phyloP scores from a whole-genome alignment of 179 eudicot species.

The Beta lomatogona region DNA sequence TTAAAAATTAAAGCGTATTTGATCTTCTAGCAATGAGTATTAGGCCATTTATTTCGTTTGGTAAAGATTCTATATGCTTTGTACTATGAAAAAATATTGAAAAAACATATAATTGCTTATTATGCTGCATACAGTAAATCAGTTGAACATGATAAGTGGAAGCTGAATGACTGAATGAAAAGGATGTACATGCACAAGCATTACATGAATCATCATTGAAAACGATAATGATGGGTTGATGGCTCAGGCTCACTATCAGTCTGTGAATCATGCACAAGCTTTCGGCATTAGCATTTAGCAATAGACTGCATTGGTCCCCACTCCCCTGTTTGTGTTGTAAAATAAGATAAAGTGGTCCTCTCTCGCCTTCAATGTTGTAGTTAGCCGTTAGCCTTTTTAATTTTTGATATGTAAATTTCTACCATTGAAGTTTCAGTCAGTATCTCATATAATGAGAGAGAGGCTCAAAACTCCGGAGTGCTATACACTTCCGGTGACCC shows the following conservation, averaged over 20 bases:
- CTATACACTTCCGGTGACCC: too few relatives aligned
- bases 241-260: neutral
- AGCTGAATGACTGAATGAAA: neutral
- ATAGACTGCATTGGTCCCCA: constrained; percentile 4
- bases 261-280: neutral
- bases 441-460: neutral
- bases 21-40: neutral
- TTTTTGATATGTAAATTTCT: too few relatives aligned
- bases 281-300: too few relatives aligned
- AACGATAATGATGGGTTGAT: constrained; percentile 4
- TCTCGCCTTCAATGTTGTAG: neutral
- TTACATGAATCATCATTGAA: neutral
- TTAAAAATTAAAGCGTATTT: neutral
- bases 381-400: neutral
- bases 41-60: neutral
- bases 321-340: neutral
- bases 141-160: neutral
- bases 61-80: too few relatives aligned
- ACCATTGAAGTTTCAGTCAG: neutral
- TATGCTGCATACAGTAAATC: neutral
- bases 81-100: too few relatives aligned
- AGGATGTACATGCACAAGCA: constrained; percentile 8
- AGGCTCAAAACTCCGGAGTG: too few relatives aligned
- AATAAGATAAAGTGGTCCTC: neutral
- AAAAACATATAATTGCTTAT: too few relatives aligned